Evolutionary conservation across 1,284 basidiomycete species (phyloP), one percentile per base, ranked within the genome.

Genomic region (Lentinula novae-zelandiae): DNA sequence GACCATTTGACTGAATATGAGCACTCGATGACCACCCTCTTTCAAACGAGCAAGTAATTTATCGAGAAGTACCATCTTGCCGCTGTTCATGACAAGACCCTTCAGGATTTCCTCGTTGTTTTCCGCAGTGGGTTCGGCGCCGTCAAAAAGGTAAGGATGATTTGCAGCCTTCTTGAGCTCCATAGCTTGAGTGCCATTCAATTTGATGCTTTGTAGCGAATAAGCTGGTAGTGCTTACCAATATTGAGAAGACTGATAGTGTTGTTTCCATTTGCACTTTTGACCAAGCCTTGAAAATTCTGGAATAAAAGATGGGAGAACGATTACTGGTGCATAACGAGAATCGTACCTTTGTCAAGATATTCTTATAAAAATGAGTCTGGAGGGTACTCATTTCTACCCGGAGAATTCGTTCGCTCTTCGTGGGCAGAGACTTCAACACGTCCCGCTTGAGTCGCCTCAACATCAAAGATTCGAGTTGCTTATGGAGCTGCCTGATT

Each of bases 1-100:
- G 55, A 99, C 96, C 97, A 99, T 99, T 75, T 99, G 97, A 69
- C 94, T 96, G 82, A 99, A 99, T 72, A 99, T 98, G 65, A 99
- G 83, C 52, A 98, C 96, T 57, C 97, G 92, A 70, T 99, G 96
- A 0, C 93, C 93, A 70, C 96, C 94, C 63, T 87, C 87, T 71
- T 93, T 93, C 62, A 99, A 85, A 57, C 94, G 87, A 33, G 83
- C 85, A 20, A 99, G 86, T 17, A 99, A 86, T 74, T 95, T 94
- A 79, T 99, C 97, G 55, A 99, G 87, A 39, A 97, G 81, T 49
- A 98, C 96, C 85, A 99, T 88, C 80, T 99, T 99, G 58, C 95
- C 96, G 63, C 94, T 96, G 75, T 93, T 98, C 88, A 98, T 96
- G 67, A 99, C 95, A 5, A 99, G 85, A 54, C 96, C 96, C 70